Conservation (phyloP, 129 eudicot genomes). For the Flaveria bidentis region DNA sequence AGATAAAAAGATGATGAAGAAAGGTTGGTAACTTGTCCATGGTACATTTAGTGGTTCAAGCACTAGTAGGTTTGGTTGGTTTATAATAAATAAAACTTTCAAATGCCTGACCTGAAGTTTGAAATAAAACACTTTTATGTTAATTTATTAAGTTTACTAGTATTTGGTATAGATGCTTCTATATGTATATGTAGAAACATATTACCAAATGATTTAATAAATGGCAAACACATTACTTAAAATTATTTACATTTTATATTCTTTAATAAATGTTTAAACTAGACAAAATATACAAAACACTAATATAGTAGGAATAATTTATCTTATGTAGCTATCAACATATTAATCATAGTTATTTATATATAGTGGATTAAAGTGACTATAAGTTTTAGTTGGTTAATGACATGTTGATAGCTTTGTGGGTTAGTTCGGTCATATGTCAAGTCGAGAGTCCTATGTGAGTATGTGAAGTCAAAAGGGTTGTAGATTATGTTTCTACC, state of each 20-base stretch:
- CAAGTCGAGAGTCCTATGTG: constrained; percentile 29
- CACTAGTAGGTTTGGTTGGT: background rate
- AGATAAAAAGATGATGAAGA: background rate
- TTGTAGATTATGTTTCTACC: constrained; percentile 30
- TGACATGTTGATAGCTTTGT: constrained; percentile 30
- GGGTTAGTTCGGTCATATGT: constrained; percentile 35
- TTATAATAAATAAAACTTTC: background rate
- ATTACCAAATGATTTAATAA: too few species aligned
- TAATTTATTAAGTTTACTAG: too few species aligned
- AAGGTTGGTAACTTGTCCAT: constrained; percentile 4
- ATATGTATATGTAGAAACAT: too few species aligned
- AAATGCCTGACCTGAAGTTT: background rate
- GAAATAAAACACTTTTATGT: background rate
- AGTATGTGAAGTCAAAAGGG: constrained; percentile 25
- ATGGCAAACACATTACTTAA: background rate
- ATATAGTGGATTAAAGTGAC: constrained; percentile 10
- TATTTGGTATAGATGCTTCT: too few species aligned
- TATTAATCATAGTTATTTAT: too few species aligned
- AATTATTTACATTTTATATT: background rate
- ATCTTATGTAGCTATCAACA: too few species aligned
- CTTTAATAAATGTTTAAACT: background rate
- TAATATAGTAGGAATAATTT: too few species aligned
- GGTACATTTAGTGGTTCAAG: background rate
- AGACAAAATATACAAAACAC: too few species aligned
- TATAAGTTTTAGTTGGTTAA: constrained; percentile 19